Evolutionary conservation across 306 rosid genomes (phyloP), one percentile per base, ranked within the genome.

Genomic region (Prunus mume): DNA sequence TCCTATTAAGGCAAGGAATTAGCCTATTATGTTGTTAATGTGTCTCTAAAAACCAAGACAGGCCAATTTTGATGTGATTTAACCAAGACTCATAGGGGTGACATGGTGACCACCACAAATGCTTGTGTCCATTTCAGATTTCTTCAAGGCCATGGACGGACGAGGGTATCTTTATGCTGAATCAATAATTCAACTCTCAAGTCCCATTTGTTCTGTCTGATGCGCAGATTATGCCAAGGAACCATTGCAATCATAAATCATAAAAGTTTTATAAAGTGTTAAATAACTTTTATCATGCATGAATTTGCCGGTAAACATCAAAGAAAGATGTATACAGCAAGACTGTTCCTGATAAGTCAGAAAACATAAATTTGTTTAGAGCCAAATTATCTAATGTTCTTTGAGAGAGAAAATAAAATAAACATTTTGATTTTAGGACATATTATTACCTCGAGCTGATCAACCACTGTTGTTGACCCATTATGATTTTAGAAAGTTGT

Each of bases 361-460:
- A 61, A 46, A 68, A 47, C 12, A 47, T 9, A 60, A 24, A 45
- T 38, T 13, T 74, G 58, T 24, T 20, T 5, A 60, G 14, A 18
- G 4, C 60, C 50, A 65, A 15, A 34, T 41, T 14, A 54, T 9
- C 32, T 30, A 5, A 4, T 32, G 32, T 54, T 65, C 28, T 51
- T 5, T 12, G 52, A 49, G 22, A 62, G 47, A 13, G n/a, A n/a
- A n/a, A n/a, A n/a, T n/a, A n/a, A n/a, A n/a, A n/a, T n/a, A n/a
- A n/a, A n/a, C n/a, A n/a, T n/a, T n/a, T n/a, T n/a, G n/a, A n/a
- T n/a, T n/a, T n/a, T 68, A 22, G 25, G 62, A 61, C 6, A 14
- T 74, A 82, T 76, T 22, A 81, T 86, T 81, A 78, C 67, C 91
- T 93, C 84, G 94, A 89, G 98, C 94, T 62, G 38, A 81, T 85